phyloP scores from a whole-genome alignment of 2,329 filamentous ascomycete species.

The Colletotrichum coccodes region DNA sequence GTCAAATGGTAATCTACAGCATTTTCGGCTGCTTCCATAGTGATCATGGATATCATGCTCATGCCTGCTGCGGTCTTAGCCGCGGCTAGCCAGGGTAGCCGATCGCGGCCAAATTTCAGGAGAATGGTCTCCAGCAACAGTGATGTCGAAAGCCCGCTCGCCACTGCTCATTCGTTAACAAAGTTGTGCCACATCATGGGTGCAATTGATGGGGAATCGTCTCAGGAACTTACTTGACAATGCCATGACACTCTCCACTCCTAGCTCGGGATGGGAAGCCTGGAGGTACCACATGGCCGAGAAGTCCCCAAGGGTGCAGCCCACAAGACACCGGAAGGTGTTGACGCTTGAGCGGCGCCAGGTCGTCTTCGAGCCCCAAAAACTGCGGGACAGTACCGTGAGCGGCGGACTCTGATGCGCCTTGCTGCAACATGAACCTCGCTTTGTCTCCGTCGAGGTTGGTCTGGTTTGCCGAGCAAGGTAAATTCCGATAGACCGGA shows the following conservation, averaged over 20 bases:
- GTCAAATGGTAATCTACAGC: slow-evolving; percentile 65
- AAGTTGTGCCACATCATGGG: background rate
- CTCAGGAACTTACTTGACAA: slow-evolving; percentile 54
- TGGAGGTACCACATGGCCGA: slow-evolving; percentile 66
- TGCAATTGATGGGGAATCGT: background rate
- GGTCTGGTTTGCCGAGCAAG: background rate
- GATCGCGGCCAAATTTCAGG: slow-evolving; percentile 58
- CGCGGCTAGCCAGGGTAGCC: slow-evolving; percentile 56
- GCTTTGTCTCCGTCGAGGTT: background rate
- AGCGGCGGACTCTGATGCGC: background rate
- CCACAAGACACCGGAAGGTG: slow-evolving; percentile 64
- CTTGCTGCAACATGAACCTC: slow-evolving; percentile 1
- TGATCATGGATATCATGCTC: slow-evolving; percentile 68
- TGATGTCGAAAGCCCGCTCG: slow-evolving; percentile 46
- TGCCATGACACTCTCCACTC: slow-evolving; percentile 60
- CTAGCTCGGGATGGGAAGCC: slow-evolving; percentile 54
- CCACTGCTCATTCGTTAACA: background rate
- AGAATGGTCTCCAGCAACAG: slow-evolving; percentile 63
- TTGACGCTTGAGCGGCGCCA: slow-evolving; percentile 65
- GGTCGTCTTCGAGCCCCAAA: slow-evolving; percentile 45
- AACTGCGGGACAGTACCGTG: slow-evolving; percentile 29
- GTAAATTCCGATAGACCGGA: background rate
- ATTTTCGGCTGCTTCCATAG: slow-evolving; percentile 67
- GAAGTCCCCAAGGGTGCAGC: slow-evolving; percentile 67
- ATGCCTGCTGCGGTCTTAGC: slow-evolving; percentile 65